Percentiles rank a stretch among this genome's conserved stretches.
Evolutionary conservation across 148 eudicot genomes (phyloP).

Genomic region (Salicornia ramosissima): DNA sequence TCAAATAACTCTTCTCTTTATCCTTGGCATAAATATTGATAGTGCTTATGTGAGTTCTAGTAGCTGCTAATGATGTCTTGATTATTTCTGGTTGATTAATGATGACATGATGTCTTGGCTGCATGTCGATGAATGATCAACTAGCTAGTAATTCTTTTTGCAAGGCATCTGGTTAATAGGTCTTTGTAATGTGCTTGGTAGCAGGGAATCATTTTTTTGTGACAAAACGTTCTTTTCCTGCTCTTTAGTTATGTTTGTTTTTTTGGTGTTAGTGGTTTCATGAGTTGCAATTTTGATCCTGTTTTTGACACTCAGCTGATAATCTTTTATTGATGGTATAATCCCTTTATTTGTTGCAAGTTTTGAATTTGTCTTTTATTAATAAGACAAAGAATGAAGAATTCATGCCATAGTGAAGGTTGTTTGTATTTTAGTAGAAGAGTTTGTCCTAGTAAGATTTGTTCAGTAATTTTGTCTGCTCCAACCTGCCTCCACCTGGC

Average conservation of each 20-base stretch:
- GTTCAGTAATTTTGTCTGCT: neutral
- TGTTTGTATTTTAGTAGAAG: neutral
- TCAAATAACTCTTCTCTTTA: neutral
- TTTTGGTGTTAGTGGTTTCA: neutral
- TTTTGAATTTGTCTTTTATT: neutral
- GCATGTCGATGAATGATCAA: neutral
- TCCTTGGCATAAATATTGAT: neutral
- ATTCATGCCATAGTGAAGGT: neutral
- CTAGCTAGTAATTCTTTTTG: no score
- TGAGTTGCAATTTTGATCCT: neutral
- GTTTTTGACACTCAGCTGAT: neutral
- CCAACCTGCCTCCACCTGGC: neutral
- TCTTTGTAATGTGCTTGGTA: neutral
- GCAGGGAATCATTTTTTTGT: neutral
- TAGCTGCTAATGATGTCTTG: neutral
- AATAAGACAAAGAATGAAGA: neutral
- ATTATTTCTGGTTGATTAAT: neutral
- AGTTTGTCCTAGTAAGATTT: neutral
- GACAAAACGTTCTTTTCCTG: neutral
- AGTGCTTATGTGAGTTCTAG: neutral
- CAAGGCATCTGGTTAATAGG: neutral
- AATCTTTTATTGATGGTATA: neutral
- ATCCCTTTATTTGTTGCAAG: neutral
- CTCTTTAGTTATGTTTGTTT: neutral
- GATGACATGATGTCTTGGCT: slow-evolving; percentile 7